Conservation (phyloP, 805 yeast genomes). For the Pichia gijzeniarum region DNA sequence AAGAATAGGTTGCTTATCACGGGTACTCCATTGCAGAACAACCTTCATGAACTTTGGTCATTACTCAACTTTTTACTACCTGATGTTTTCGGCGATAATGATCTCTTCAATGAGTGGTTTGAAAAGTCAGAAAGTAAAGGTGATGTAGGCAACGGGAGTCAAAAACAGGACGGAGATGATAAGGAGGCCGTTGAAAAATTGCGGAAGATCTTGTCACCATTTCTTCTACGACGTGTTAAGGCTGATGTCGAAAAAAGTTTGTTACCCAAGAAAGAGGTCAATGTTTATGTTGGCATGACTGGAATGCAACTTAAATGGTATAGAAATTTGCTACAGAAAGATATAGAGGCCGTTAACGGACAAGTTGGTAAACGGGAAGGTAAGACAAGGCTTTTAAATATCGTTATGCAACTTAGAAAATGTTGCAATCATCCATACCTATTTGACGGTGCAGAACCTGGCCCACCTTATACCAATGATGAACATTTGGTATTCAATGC, state of each 20-base stretch:
- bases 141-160: constrained; percentile 78
- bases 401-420: constrained; percentile 93
- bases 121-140: constrained; percentile 50
- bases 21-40: constrained; percentile 94
- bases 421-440: constrained; percentile 97
- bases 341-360: constrained; percentile 94
- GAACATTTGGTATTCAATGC: constrained; percentile 88
- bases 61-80: constrained; percentile 83
- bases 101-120: constrained; percentile 90
- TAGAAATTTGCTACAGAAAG: constrained; percentile 79
- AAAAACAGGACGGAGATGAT: constrained; percentile 34
- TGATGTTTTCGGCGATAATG: constrained; percentile 90
- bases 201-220: constrained; percentile 84
- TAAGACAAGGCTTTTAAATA: constrained; percentile 82
- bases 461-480: constrained; percentile 94
- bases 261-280: constrained; percentile 84
- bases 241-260: constrained; percentile 89
- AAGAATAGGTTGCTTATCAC: constrained; percentile 81
- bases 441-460: constrained; percentile 99
- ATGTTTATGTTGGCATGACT: constrained; percentile 89
- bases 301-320: constrained; percentile 95
- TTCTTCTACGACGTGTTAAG: constrained; percentile 81
- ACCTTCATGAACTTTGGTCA: constrained; percentile 95
- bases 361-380: constrained; percentile 92
- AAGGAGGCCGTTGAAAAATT: constrained; percentile 88